Evolutionary conservation across 345 rosid species (phyloP), one percentile per base, ranked within the genome.

Genomic region (Camelina laxa): DNA sequence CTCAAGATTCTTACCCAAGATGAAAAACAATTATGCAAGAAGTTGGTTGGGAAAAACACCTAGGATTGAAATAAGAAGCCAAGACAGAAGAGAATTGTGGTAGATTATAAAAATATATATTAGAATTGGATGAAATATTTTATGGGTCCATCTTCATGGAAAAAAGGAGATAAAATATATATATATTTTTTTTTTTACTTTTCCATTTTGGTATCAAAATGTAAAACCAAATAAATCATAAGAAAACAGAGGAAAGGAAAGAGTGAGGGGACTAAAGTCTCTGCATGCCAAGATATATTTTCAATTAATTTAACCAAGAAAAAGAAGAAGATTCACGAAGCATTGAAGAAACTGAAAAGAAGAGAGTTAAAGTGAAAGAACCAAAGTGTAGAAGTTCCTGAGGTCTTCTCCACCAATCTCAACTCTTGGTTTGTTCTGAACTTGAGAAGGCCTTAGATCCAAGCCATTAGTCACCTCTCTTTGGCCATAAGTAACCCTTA

Each of bases 361-460:
- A 70, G 47, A 45, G 77, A 39, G 69, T 53, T 38, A 8, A 51
- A 72, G 21, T 15, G 21, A 17, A 60, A 13, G 27, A 42, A 78
- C 81, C 81, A 78, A 78, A 66, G 81, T 73, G 59, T 78, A 78
- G 70, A 78, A 78, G 20, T 60, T 73, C 60, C 78, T 67, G 44
- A 78, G 81, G 21, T 78, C 81, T 20, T 73, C 78, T 67, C 81
- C 78, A 73, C 81, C 81, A 78, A 78, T 78, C 60, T 78, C 81
- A 73, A 73, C 81, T 55, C 81, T 78, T 49, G 81, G 81, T 67
- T 78, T 72, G 70, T 67, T 67, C 20, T 51, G 59, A 54, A 78
- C 47, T 24, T 78, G 81, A 73, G 82, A 73, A 24, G 82, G 75
- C 75, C 78, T 74, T 1, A 79, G 65, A 67, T 79, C 79, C 77